Evolutionary conservation across 805 yeast species (phyloP).

Genomic region (Hanseniaspora meyeri): DNA sequence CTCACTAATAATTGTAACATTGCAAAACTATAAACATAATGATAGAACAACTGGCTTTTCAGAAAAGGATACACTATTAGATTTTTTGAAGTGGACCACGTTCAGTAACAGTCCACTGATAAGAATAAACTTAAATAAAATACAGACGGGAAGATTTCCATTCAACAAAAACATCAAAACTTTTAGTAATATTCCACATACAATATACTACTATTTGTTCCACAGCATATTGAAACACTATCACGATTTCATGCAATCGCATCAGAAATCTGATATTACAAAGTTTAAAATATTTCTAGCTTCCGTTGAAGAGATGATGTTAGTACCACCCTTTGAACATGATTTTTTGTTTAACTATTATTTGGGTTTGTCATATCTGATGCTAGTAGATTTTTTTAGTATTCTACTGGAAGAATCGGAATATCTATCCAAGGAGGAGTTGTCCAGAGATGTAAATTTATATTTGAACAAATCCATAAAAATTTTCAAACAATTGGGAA

Average conservation of each 20-base stretch:
- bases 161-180: constrained; percentile 8
- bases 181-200: constrained; percentile 1
- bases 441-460: constrained; percentile 1
- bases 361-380: constrained; percentile 3
- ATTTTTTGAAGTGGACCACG: not conserved
- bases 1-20: constrained; percentile 51
- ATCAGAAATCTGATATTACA: not conserved
- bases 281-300: constrained; percentile 5
- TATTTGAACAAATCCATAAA: constrained; percentile 5
- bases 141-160: constrained; percentile 6
- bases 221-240: constrained; percentile 5
- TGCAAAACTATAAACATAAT: constrained; percentile 21
- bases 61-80: not conserved
- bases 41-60: not conserved
- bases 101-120: constrained; percentile 1
- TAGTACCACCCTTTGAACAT: constrained; percentile 7
- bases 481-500: not conserved
- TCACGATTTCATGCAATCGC: constrained; percentile 6
- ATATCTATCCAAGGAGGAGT: not conserved
- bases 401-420: not conserved
- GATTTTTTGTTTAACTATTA: constrained; percentile 10
- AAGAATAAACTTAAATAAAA: not conserved
- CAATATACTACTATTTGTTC: constrained; percentile 2
- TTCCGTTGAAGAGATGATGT: constrained; percentile 10
- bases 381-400: constrained; percentile 7